Base-by-base conservation (phyloP, 345 rosid species). In the Eutrema japonicum region DNA sequence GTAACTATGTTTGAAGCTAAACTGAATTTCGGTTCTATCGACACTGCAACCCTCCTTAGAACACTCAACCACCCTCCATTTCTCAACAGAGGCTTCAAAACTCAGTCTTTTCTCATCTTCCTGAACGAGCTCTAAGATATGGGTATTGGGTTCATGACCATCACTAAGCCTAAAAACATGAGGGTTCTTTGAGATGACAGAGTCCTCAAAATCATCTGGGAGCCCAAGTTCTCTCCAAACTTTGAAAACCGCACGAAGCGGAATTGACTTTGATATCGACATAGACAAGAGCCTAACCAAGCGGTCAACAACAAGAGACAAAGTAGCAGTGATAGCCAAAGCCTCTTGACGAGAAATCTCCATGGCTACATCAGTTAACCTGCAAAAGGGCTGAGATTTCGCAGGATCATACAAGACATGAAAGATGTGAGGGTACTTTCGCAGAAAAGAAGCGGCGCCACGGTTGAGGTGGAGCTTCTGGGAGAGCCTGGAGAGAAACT, bases 161-260 rank as follows among this genome's bases (percentile, higher is more conserved):
- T 81, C 88, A 47, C 69, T 74, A n/a, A 84, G 87, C 66, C 5
- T 75, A 48, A 89, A 92, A 10, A 89, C 30, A 71, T 84, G 79
- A 10, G 83, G 68, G 80, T 89, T 88, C 52, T 38, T 61, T 14
- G 77, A 70, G 35, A 92, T 88, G 41, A 92, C 88, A 6, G 99
- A 89, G 68, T 88, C 93, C 79, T 95, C 99, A 71, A 92, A 92
- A 51, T 92, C 93, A 82, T 89, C 96, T 1, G 99, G 99, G 60
- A 94, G 91, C 5, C 96, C 93, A 54, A 89, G 82, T 57, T 95
- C 97, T 83, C 90, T 89, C 99, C 96, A 95, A 13, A 92, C 96
- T 80, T 95, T 92, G 68, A 89, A 95, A 68, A 92, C 41, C 10
- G 97, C 93, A 33, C 93, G 88, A 36, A 92, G 90, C 1, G 99